phyloP scores from a whole-genome alignment of 257 asterid genomes.

The Jaltomata sinuosa region DNA sequence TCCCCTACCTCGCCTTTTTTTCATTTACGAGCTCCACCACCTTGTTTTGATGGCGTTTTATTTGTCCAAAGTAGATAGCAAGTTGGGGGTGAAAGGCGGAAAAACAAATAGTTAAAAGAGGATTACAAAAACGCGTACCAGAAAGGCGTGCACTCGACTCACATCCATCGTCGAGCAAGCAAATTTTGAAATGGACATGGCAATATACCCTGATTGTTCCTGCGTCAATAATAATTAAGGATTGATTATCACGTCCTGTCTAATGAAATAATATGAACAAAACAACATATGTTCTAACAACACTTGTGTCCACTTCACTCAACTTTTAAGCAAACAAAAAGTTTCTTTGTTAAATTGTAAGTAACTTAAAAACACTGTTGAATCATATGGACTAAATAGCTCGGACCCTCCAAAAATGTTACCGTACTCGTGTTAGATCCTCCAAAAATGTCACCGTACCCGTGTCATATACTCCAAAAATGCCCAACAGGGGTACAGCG shows the following conservation, averaged over 20 bases:
- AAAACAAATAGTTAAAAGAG: neutral
- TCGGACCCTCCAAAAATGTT: too few relatives aligned
- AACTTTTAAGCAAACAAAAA: too few relatives aligned
- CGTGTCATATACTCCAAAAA: too few relatives aligned
- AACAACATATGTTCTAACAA: neutral
- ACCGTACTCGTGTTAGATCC: too few relatives aligned
- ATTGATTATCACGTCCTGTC: constrained; percentile 22
- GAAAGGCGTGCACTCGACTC: constrained; percentile 24
- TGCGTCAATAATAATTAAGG: constrained; percentile 61
- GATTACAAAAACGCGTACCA: constrained; percentile 49
- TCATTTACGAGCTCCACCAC: too few relatives aligned
- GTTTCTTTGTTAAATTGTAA: neutral
- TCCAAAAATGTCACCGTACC: too few relatives aligned
- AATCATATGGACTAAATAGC: too few relatives aligned
- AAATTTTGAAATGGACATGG: constrained; percentile 22
- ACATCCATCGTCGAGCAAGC: constrained; percentile 22
- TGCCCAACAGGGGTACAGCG: too few relatives aligned
- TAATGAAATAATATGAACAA: neutral
- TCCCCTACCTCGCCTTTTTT: too few relatives aligned
- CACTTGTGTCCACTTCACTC: too few relatives aligned
- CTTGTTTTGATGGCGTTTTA: neutral
- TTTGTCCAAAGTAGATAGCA: neutral
- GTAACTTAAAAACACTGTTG: too few relatives aligned
- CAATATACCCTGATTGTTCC: constrained; percentile 46
- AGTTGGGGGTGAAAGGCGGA: neutral